Evolutionary conservation across 1,284 basidiomycete genomes (phyloP).

Genomic region (Boletellus dicymbophilus): DNA sequence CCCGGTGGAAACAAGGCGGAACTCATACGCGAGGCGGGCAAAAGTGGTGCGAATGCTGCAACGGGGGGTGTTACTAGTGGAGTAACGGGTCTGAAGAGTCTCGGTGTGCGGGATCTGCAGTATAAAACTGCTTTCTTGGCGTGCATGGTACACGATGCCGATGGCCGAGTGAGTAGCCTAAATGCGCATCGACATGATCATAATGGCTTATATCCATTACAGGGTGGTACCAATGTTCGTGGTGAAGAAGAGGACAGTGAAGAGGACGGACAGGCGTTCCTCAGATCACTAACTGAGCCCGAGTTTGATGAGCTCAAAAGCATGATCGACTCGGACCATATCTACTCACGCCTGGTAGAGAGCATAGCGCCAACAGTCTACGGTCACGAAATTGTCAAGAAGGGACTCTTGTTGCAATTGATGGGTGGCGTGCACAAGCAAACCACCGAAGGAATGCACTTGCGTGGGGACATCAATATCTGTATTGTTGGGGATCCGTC

Average conservation of each 20-base stretch:
- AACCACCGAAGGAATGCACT: slow-evolving; percentile 94
- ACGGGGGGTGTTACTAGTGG: slow-evolving; percentile 80
- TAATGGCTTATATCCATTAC: slow-evolving; percentile 7
- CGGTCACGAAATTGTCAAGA: slow-evolving; percentile 98
- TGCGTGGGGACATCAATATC: slow-evolving; percentile 98
- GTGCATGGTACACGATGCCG: slow-evolving; percentile 94
- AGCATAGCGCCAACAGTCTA: slow-evolving; percentile 99
- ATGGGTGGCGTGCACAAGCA: slow-evolving; percentile 99
- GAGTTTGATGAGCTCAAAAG: slow-evolving; percentile 94
- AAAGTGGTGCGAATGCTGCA: slow-evolving; percentile 56
- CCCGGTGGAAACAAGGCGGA: slow-evolving; percentile 94
- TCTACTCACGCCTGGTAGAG: slow-evolving; percentile 91
- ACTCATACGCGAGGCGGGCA: slow-evolving; percentile 85
- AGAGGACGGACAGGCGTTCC: slow-evolving; percentile 78
- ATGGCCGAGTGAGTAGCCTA: slow-evolving; percentile 68
- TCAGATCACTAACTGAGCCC: slow-evolving; percentile 87
- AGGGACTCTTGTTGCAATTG: slow-evolving; percentile 95
- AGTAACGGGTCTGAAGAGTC: slow-evolving; percentile 91
- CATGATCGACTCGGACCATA: slow-evolving; percentile 94
- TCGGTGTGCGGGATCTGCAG: slow-evolving; percentile 94
- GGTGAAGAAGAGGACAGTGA: slow-evolving; percentile 84
- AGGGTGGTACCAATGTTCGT: slow-evolving; percentile 84
- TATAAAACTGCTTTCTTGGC: slow-evolving; percentile 99
- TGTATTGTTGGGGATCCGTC: slow-evolving; percentile 98
- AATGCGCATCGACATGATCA: slow-evolving; percentile 1